Percentiles rank a stretch among this genome's conserved stretches.
Evolutionary conservation across 306 rosid species (phyloP).

Genomic region (Lithocarpus polystachyus): DNA sequence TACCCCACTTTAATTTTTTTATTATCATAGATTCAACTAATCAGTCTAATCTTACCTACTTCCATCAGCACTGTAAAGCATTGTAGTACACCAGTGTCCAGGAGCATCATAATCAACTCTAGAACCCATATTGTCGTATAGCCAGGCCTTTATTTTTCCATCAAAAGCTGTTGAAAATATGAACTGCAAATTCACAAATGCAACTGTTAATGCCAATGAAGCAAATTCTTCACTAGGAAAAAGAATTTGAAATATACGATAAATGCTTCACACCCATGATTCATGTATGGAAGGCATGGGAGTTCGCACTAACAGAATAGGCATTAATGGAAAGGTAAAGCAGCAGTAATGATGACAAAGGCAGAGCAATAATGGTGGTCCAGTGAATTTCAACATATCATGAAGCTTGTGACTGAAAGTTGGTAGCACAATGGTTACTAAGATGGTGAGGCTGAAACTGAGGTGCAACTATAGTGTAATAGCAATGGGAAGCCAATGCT

Average conservation of each 20-base stretch:
- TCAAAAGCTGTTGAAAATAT: constrained; percentile 83
- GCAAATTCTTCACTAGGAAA: not conserved
- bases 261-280: not conserved
- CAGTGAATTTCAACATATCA: not conserved
- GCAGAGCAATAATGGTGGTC: not conserved
- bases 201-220: constrained; percentile 24
- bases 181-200: constrained; percentile 54
- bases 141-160: constrained; percentile 94
- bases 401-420: not conserved
- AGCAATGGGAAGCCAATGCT: not conserved
- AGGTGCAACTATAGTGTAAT: not conserved
- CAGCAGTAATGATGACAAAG: not conserved
- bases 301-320: not conserved
- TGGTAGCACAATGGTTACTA: not conserved
- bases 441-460: not conserved
- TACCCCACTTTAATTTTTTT: not conserved
- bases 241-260: not conserved
- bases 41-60: constrained; percentile 72
- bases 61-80: constrained; percentile 88
- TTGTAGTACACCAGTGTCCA: constrained; percentile 77
- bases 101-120: constrained; percentile 92
- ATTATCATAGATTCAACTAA: not conserved
- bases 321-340: not conserved
- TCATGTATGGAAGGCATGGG: not conserved
- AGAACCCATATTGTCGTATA: constrained; percentile 75